Conservation (phyloP, 805 yeast genomes). For the Yarrowia sp. region DNA sequence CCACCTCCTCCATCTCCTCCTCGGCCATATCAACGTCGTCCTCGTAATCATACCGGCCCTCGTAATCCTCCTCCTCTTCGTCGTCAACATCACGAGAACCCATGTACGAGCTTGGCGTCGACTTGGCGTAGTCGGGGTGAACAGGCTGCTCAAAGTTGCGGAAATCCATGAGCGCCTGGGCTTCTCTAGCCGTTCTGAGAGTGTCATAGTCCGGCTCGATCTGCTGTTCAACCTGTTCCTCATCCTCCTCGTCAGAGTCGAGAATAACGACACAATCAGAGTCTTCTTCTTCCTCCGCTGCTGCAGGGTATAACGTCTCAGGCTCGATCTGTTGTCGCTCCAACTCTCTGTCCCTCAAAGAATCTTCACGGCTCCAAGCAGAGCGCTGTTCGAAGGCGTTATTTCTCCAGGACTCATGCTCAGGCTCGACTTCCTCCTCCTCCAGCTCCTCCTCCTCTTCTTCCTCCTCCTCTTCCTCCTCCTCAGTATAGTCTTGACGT, state of each 20-base stretch:
- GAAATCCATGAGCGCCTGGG: too few species aligned
- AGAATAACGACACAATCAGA: not conserved
- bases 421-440: not conserved
- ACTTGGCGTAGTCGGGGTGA: not conserved
- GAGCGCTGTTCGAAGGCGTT: too few species aligned
- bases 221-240: not conserved
- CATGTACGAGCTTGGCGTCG: constrained; percentile 1
- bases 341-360: too few species aligned
- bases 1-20: not conserved
- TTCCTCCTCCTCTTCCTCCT: not conserved
- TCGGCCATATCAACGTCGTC: not conserved
- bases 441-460: not conserved
- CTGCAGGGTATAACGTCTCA: not conserved
- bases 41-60: constrained; percentile 26
- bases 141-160: too few species aligned
- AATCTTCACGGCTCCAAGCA: too few species aligned
- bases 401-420: not conserved
- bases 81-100: constrained; percentile 25
- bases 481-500: not conserved
- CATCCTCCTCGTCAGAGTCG: constrained; percentile 18
- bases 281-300: not conserved
- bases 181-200: too few species aligned
- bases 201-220: too few species aligned
- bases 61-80: constrained; percentile 24
- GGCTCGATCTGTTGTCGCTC: too few species aligned